Evolutionary conservation across 164 flowering plant genomes (phyloP).

Genomic region (Kalanchoe fedtschenkoi): DNA sequence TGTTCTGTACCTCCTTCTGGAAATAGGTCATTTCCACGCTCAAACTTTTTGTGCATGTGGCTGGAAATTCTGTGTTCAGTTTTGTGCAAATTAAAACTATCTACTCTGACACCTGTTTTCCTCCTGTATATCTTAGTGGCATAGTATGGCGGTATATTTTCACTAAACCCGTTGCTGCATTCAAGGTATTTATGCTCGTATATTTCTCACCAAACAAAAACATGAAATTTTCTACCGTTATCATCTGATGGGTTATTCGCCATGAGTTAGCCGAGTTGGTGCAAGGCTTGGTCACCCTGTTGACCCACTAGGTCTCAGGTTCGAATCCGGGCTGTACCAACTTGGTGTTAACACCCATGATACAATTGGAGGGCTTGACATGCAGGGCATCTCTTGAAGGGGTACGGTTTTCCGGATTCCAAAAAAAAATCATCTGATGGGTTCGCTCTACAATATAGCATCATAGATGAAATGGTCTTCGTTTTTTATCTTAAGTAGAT

Average conservation of each 20-base stretch:
- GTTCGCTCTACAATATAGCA: background rate
- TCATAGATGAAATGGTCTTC: background rate
- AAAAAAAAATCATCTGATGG: background rate
- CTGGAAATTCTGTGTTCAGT: slow-evolving; percentile 53
- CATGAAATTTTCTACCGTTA: background rate
- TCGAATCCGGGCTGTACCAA: no score
- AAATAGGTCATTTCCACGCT: slow-evolving; percentile 56
- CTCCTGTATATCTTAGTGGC: slow-evolving; percentile 39
- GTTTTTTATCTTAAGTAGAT: background rate
- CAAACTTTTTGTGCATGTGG: slow-evolving; percentile 80
- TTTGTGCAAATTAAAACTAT: background rate
- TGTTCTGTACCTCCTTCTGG: slow-evolving; percentile 96
- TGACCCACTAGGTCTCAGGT: no score
- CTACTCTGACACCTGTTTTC: slow-evolving; percentile 3
- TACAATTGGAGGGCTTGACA: no score
- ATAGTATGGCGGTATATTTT: slow-evolving; percentile 78
- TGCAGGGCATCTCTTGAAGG: no score
- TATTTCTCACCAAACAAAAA: background rate
- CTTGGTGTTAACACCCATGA: no score
- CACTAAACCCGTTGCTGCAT: slow-evolving; percentile 79
- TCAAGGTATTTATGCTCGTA: slow-evolving; percentile 48
- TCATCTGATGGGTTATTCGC: background rate
- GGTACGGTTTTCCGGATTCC: no score
- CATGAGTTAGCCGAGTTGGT: no score
- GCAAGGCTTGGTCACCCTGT: no score